A percentile compares a stretch with the other conserved stretches of the same genome.
phyloP scores from a whole-genome alignment of 1,284 basidiomycete species.

The Caloboletus firmus region DNA sequence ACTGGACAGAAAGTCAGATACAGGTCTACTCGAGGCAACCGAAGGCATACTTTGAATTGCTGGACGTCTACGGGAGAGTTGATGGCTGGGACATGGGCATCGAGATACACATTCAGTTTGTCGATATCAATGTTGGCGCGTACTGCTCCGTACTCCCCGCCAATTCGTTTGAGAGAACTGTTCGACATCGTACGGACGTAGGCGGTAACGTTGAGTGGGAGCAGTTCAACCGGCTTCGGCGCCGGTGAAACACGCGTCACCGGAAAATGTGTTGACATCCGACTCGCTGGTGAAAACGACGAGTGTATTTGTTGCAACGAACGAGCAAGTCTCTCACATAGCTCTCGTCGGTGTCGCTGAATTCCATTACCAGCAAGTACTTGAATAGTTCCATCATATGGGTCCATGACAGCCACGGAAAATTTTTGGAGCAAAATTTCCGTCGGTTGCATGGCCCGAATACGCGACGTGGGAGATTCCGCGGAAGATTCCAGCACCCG shows the following conservation, averaged over 20 bases:
- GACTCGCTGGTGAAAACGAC: background rate
- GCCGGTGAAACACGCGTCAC: background rate
- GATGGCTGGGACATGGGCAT: constrained; percentile 55
- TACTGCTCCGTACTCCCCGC: constrained; percentile 74
- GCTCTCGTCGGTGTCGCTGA: background rate
- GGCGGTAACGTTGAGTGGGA: background rate
- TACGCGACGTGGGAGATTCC: constrained; percentile 11
- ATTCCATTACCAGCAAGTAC: background rate
- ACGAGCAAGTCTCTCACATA: background rate
- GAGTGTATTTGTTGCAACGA: background rate
- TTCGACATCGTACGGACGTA: constrained; percentile 33
- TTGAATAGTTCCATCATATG: no score
- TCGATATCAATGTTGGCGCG: constrained; percentile 69
- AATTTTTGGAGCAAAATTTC: background rate
- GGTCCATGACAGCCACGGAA: background rate
- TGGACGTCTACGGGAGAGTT: constrained; percentile 74
- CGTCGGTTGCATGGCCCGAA: constrained; percentile 4
- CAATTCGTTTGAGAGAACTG: constrained; percentile 49
- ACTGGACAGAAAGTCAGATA: constrained; percentile 44
- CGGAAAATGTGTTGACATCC: background rate
- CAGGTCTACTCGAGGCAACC: background rate
- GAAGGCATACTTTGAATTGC: constrained; percentile 81
- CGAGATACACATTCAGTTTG: constrained; percentile 70
- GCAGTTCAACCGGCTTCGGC: background rate
- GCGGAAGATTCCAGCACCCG: constrained; percentile 17